Percentiles rank a stretch among this genome's conserved stretches.
Conservation (phyloP, 1,284 basidiomycete genomes). For the Fereydounia khargensis region DNA sequence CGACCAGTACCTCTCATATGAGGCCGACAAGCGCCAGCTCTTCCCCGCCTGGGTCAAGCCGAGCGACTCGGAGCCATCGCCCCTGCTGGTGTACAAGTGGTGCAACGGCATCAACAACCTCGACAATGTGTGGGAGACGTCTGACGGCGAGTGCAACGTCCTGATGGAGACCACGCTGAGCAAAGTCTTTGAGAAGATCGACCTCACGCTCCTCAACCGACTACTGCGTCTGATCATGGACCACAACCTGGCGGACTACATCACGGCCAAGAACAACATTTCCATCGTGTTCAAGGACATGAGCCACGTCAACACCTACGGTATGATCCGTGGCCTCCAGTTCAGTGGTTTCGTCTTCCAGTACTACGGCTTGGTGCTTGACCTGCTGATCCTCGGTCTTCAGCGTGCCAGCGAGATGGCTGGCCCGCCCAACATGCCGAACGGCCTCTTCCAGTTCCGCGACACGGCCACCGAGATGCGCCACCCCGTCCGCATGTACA, state of each 20-base stretch:
- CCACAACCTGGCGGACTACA: slow-evolving; percentile 57
- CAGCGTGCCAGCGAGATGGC: slow-evolving; percentile 56
- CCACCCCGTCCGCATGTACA: slow-evolving; percentile 55
- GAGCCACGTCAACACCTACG: slow-evolving; percentile 56
- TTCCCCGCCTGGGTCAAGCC: slow-evolving; percentile 59
- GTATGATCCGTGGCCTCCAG: slow-evolving; percentile 55
- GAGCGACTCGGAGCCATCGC: slow-evolving; percentile 54
- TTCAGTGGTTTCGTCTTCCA: slow-evolving; percentile 57
- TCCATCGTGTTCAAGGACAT: slow-evolving; percentile 58
- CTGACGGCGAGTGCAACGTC: slow-evolving; percentile 55
- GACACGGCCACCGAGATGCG: slow-evolving; percentile 50
- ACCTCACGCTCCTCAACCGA: slow-evolving; percentile 55
- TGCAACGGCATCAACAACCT: slow-evolving; percentile 57
- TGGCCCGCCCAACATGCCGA: slow-evolving; percentile 53
- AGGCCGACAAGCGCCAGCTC: slow-evolving; percentile 56
- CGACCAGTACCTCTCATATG: slow-evolving; percentile 56
- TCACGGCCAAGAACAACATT: slow-evolving; percentile 58
- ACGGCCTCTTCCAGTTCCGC: slow-evolving; percentile 54
- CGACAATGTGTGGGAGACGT: slow-evolving; percentile 53
- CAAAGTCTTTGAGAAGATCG: slow-evolving; percentile 57
- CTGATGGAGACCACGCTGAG: slow-evolving; percentile 57
- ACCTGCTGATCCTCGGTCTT: slow-evolving; percentile 54
- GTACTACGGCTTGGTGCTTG: slow-evolving; percentile 56
- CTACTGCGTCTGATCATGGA: slow-evolving; percentile 57
- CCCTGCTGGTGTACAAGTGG: slow-evolving; percentile 58